A percentile compares a stretch with the other conserved stretches of the same genome.
These are phyloP conservation scores for Naganishia vaughanmartiniae DNA, from an alignment of 768 basidiomycete species.

Conservation along the genomic window DNA sequence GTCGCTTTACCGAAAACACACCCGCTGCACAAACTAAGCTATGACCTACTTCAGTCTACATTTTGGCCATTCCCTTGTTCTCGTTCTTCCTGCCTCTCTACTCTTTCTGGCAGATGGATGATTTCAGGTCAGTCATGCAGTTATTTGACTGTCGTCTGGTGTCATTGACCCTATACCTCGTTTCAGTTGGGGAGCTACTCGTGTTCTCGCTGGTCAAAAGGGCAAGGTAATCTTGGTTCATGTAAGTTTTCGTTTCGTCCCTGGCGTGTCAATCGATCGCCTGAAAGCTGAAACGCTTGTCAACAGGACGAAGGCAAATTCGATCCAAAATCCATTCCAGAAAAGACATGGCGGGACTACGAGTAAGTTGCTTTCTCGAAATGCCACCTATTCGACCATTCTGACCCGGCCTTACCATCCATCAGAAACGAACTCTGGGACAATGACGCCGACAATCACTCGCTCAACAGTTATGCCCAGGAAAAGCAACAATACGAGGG, in stretches of 20 bases:
- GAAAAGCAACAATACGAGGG: constrained; percentile 61
- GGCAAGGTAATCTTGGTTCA: constrained; percentile 96
- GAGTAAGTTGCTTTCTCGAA: constrained; percentile 57
- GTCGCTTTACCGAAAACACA: constrained; percentile 6
- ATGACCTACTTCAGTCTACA: constrained; percentile 77
- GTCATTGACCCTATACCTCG: constrained; percentile 9
- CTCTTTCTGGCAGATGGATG: constrained; percentile 98
- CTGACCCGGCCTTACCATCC: not conserved
- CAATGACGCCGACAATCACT: constrained; percentile 85
- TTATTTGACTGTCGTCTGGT: constrained; percentile 54
- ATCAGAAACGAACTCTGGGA: constrained; percentile 93
- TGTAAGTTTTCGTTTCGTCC: constrained; percentile 57
- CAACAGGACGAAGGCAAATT: constrained; percentile 93
- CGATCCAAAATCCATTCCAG: constrained; percentile 84
- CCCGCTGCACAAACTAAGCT: constrained; percentile 43
- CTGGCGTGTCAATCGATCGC: not conserved
- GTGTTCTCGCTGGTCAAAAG: constrained; percentile 86
- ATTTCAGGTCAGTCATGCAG: constrained; percentile 60
- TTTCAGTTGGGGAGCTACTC: constrained; percentile 70
- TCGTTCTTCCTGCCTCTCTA: constrained; percentile 89
- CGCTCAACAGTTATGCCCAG: constrained; percentile 88
- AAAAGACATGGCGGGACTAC: constrained; percentile 96
- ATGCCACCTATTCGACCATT: constrained; percentile 23
- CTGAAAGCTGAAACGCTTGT: not conserved
- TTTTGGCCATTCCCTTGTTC: constrained; percentile 87